Conservation (phyloP, 495 filamentous ascomycete genomes). For the Talaromyces ruber region DNA sequence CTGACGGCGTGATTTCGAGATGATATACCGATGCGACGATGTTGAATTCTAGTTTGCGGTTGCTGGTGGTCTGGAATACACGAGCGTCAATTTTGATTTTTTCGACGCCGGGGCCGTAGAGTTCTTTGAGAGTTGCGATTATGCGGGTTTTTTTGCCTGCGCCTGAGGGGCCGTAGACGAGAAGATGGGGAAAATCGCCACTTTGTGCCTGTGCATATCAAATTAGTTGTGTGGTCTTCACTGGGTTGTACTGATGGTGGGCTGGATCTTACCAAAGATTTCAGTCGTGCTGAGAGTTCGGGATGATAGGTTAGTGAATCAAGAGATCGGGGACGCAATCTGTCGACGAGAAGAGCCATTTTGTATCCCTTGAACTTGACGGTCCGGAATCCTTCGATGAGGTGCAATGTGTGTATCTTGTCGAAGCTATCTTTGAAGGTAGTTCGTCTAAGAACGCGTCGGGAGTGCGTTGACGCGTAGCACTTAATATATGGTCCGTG, state of each 20-base stretch:
- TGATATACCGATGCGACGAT: slow-evolving; percentile 95
- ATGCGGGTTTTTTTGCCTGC: slow-evolving; percentile 97
- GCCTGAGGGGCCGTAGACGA: slow-evolving; percentile 92
- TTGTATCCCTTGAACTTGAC: neutral
- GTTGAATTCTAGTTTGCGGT: slow-evolving; percentile 98
- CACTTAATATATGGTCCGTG: slow-evolving; percentile 36
- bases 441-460: slow-evolving; percentile 21
- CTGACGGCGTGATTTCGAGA: slow-evolving; percentile 93
- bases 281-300: slow-evolving; percentile 79
- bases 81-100: slow-evolving; percentile 97
- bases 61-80: slow-evolving; percentile 89
- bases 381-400: neutral
- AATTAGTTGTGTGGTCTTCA: neutral
- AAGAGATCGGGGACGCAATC: slow-evolving; percentile 81
- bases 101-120: slow-evolving; percentile 86
- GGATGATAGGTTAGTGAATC: slow-evolving; percentile 82
- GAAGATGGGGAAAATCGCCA: slow-evolving; percentile 93
- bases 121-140: slow-evolving; percentile 83
- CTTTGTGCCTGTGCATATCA: slow-evolving; percentile 64
- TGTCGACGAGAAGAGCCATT: slow-evolving; percentile 87
- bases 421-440: slow-evolving; percentile 1
- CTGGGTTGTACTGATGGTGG: neutral
- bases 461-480: slow-evolving; percentile 27
- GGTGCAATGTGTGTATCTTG: neutral
- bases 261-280: slow-evolving; percentile 60